phyloP scores from a whole-genome alignment of 1,139 yeast species.

The Kodamaea suecica region DNA sequence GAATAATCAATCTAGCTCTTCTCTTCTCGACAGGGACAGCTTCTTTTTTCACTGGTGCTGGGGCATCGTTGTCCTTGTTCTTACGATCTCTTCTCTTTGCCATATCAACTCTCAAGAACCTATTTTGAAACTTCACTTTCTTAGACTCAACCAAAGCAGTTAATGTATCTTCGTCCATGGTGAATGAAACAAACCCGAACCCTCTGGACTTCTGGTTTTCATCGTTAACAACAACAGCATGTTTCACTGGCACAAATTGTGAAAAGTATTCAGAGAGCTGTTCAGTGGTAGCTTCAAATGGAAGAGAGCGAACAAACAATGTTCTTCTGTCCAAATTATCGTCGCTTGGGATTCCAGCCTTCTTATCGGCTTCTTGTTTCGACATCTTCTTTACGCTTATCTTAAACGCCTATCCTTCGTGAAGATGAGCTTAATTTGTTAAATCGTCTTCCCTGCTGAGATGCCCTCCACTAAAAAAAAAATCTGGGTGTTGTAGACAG shows the following conservation, averaged over 20 bases:
- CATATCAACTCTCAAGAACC: slow-evolving; percentile 71
- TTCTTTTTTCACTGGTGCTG: slow-evolving; percentile 26
- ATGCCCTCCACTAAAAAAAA: slow-evolving; percentile 3
- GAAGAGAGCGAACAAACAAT: slow-evolving; percentile 80
- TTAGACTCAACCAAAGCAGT: slow-evolving; percentile 70
- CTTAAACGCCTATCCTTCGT: too few relatives aligned
- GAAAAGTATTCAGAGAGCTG: slow-evolving; percentile 81
- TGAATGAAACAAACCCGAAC: slow-evolving; percentile 92
- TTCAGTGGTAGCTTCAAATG: slow-evolving; percentile 76
- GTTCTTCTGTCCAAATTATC: slow-evolving; percentile 58
- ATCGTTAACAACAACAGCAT: slow-evolving; percentile 88
- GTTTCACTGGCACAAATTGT: slow-evolving; percentile 90
- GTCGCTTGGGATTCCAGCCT: slow-evolving; percentile 13
- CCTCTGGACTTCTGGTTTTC: slow-evolving; percentile 76
- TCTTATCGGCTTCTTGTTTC: slow-evolving; percentile 2
- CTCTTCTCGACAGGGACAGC: slow-evolving; percentile 50
- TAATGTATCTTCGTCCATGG: slow-evolving; percentile 78
- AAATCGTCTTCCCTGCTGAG: background rate
- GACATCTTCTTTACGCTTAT: too few relatives aligned
- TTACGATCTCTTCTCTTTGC: slow-evolving; percentile 92
- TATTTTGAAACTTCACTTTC: slow-evolving; percentile 62
- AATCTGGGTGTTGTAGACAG: too few relatives aligned
- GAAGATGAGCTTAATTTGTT: too few relatives aligned
- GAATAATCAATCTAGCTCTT: slow-evolving; percentile 77
- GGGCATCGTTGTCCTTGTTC: slow-evolving; percentile 16